A percentile compares a stretch with the other conserved stretches of the same genome.
phyloP scores from a whole-genome alignment of 2,329 filamentous ascomycete genomes.

The Westerdykella ornata region DNA sequence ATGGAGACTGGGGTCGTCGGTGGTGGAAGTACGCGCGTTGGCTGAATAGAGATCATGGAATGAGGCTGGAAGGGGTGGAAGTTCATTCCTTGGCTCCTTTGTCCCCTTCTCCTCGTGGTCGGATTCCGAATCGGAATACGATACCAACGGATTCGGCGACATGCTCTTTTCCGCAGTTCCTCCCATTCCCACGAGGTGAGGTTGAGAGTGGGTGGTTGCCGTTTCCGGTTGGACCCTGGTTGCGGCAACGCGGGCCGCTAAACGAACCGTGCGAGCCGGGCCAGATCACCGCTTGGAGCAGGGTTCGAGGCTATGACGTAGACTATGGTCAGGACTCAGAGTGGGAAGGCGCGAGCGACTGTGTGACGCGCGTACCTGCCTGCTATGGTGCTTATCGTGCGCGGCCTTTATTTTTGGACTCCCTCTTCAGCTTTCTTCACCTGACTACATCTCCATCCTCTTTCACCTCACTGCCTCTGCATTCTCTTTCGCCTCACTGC shows the following conservation, averaged over 20 bases:
- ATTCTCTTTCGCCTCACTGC: background rate
- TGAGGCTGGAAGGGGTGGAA: slow-evolving; percentile 68
- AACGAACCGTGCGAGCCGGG: background rate
- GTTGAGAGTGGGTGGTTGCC: background rate
- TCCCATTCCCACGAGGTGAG: background rate
- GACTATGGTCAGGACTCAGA: background rate
- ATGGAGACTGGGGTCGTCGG: slow-evolving; percentile 78
- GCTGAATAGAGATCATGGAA: slow-evolving; percentile 91
- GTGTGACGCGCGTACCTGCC: slow-evolving; percentile 31
- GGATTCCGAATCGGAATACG: slow-evolving; percentile 52
- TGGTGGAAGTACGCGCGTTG: slow-evolving; percentile 66
- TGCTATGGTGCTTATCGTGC: no score
- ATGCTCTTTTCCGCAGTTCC: no score
- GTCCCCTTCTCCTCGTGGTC: slow-evolving; percentile 19
- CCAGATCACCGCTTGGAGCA: background rate
- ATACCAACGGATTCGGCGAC: background rate
- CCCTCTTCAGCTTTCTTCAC: no score
- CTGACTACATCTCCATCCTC: background rate
- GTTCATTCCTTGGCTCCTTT: slow-evolving; percentile 17
- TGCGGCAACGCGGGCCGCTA: background rate
- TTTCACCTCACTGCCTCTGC: background rate
- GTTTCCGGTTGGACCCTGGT: background rate
- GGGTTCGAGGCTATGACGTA: background rate
- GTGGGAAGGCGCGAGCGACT: background rate
- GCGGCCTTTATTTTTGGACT: no score